These are phyloP conservation scores for Tetradesmus obliquus DNA, from an alignment of 139 green algal genomes.

Conservation along the genomic window DNA sequence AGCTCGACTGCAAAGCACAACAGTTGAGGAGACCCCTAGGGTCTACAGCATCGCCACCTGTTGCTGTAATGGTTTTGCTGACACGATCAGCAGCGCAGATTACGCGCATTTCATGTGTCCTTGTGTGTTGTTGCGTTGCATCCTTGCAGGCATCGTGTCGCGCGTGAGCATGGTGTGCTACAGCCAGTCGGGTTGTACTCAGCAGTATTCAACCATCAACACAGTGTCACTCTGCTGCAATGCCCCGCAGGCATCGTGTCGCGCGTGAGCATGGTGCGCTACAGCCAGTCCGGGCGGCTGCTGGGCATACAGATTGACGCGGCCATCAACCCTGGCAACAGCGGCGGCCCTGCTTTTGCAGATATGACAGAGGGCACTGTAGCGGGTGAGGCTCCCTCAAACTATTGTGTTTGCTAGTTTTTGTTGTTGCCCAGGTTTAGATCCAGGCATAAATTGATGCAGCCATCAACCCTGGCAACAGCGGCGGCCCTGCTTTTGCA, in stretches of 20 bases:
- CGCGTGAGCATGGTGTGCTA: slow-evolving; percentile 54
- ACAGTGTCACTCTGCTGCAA: neutral
- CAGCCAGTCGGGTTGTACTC: slow-evolving; percentile 2
- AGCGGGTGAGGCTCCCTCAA: slow-evolving; percentile 52
- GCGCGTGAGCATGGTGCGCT: slow-evolving; percentile 53
- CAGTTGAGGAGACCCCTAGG: too few relatives aligned
- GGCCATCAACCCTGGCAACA: slow-evolving; percentile 82
- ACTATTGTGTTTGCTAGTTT: too few relatives aligned
- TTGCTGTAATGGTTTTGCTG: too few relatives aligned
- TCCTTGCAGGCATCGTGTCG: neutral
- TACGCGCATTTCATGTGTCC: too few relatives aligned
- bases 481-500: slow-evolving; percentile 81
- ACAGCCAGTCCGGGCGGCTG: slow-evolving; percentile 48
- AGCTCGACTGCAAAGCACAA: too few relatives aligned
- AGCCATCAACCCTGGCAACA: slow-evolving; percentile 81
- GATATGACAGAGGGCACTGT: slow-evolving; percentile 66
- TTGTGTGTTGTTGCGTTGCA: too few relatives aligned
- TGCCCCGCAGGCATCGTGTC: neutral
- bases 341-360: slow-evolving; percentile 80
- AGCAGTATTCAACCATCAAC: neutral
- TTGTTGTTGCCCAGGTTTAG: neutral
- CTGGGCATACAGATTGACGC: slow-evolving; percentile 82
- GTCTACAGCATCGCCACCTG: too few relatives aligned
- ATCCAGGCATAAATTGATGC: slow-evolving; percentile 64
- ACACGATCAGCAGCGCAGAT: too few relatives aligned